Evolutionary conservation across 331 rosid species (phyloP).

Genomic region (Dryas integrifolia): DNA sequence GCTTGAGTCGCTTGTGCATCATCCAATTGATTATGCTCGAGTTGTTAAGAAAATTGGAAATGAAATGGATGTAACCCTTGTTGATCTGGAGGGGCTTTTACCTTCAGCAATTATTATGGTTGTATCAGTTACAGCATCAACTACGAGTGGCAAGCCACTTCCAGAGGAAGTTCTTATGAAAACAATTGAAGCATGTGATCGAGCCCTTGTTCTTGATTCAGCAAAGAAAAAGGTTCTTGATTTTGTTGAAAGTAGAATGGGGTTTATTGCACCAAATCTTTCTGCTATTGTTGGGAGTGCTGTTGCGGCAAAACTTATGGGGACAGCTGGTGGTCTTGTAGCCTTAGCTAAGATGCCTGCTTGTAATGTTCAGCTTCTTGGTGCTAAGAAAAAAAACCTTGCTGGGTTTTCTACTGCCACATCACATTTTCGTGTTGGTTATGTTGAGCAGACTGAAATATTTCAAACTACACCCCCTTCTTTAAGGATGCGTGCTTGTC

Average conservation of each 20-base stretch:
- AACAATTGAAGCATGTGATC: conserved; percentile 83
- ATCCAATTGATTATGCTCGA: conserved; percentile 88
- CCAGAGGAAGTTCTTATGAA: conserved; percentile 74
- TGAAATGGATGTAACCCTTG: conserved; percentile 86
- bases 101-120: conserved; percentile 92
- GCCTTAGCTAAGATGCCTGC: conserved; percentile 91
- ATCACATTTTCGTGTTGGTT: conserved; percentile 84
- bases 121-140: conserved; percentile 93
- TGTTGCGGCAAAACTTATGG: conserved; percentile 94
- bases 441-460: conserved; percentile 78
- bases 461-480: conserved; percentile 83
- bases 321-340: conserved; percentile 78
- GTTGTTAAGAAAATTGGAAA: conserved; percentile 94
- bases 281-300: conserved; percentile 86
- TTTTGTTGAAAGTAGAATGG: conserved; percentile 96
- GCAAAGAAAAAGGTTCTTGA: conserved; percentile 88
- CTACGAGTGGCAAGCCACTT: conserved; percentile 96
- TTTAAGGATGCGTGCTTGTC: conserved; percentile 78
- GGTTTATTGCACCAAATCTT: conserved; percentile 87
- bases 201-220: conserved; percentile 81
- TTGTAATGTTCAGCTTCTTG: conserved; percentile 97
- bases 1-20: conserved; percentile 89
- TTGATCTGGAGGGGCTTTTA: conserved; percentile 85
- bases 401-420: conserved; percentile 94
- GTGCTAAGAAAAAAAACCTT: conserved; percentile 86